phyloP scores from a whole-genome alignment of 192 early-diverging fungal genomes.

The Oehlia diaphana region DNA sequence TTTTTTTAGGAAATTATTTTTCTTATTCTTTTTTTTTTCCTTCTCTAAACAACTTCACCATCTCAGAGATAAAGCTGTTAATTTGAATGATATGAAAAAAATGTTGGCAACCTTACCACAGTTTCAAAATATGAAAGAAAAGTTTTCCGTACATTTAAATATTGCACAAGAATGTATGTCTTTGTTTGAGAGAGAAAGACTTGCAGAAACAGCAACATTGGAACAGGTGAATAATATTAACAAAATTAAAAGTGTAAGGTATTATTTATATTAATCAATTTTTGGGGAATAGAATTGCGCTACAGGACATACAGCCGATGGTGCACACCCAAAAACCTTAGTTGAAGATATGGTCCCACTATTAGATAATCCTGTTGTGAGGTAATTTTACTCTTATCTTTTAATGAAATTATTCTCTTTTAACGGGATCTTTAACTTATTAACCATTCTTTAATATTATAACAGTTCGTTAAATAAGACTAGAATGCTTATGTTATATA shows the following conservation, averaged over 20 bases:
- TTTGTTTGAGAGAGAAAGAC: slow-evolving; percentile 67
- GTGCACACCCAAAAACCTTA: slow-evolving; percentile 62
- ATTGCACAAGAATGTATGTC: slow-evolving; percentile 83
- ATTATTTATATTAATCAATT: slow-evolving; percentile 25
- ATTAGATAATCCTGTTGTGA: slow-evolving; percentile 68
- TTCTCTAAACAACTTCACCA: neutral
- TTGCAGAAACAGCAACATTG: slow-evolving; percentile 68
- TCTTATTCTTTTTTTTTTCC: neutral
- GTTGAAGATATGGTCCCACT: slow-evolving; percentile 76
- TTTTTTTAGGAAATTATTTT: slow-evolving; percentile 3
- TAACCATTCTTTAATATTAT: neutral
- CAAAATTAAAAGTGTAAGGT: neutral
- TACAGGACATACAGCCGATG: slow-evolving; percentile 77
- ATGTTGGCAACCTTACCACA: slow-evolving; percentile 81
- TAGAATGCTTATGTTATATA: slow-evolving; percentile 79
- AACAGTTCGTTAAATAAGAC: slow-evolving; percentile 64
- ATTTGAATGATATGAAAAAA: slow-evolving; percentile 83
- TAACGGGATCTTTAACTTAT: neutral
- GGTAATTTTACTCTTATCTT: slow-evolving; percentile 21
- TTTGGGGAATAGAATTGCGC: slow-evolving; percentile 58
- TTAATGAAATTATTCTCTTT: neutral
- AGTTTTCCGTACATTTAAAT: slow-evolving; percentile 68
- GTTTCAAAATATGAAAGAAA: slow-evolving; percentile 64
- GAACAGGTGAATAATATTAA: slow-evolving; percentile 53
- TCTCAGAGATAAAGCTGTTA: slow-evolving; percentile 56